Evolutionary conservation across 2,329 filamentous ascomycete species (phyloP).

Genomic region (Botrytis pseudocinerea): DNA sequence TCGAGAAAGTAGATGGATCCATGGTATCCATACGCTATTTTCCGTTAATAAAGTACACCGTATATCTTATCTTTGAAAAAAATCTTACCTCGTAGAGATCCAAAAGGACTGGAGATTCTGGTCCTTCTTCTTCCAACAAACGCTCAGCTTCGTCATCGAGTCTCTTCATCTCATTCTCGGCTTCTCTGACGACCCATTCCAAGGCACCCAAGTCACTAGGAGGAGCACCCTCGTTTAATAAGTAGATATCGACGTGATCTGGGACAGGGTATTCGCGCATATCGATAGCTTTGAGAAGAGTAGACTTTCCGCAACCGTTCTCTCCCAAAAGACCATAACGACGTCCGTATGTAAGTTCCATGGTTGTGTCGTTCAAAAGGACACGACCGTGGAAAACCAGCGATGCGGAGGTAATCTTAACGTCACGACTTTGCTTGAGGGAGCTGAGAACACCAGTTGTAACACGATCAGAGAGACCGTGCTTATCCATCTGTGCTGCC

Average conservation of each 20-base stretch:
- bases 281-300: constrained; percentile 92
- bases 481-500: constrained; percentile 89
- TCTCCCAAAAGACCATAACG: constrained; percentile 91
- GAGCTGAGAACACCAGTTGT: constrained; percentile 96
- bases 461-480: constrained; percentile 94
- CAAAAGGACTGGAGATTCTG: constrained; percentile 85
- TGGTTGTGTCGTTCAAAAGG: constrained; percentile 86
- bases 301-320: constrained; percentile 99
- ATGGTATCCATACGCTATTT: constrained; percentile 92
- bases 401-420: constrained; percentile 92
- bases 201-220: constrained; percentile 85
- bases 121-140: constrained; percentile 87
- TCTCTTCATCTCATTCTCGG: constrained; percentile 86
- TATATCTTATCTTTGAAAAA: not conserved
- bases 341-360: constrained; percentile 90
- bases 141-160: constrained; percentile 87
- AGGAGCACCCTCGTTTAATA: constrained; percentile 94
- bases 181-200: constrained; percentile 96
- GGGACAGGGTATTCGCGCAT: constrained; percentile 94
- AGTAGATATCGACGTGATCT: constrained; percentile 95
- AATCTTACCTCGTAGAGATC: constrained; percentile 87
- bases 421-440: constrained; percentile 80
- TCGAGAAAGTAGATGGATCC: constrained; percentile 96
- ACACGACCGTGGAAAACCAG: constrained; percentile 98
- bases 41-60: constrained; percentile 29